These are phyloP conservation scores for Colletotrichum tamarilloi DNA, from an alignment of 2,329 filamentous ascomycete genomes.

Conservation along the genomic window DNA sequence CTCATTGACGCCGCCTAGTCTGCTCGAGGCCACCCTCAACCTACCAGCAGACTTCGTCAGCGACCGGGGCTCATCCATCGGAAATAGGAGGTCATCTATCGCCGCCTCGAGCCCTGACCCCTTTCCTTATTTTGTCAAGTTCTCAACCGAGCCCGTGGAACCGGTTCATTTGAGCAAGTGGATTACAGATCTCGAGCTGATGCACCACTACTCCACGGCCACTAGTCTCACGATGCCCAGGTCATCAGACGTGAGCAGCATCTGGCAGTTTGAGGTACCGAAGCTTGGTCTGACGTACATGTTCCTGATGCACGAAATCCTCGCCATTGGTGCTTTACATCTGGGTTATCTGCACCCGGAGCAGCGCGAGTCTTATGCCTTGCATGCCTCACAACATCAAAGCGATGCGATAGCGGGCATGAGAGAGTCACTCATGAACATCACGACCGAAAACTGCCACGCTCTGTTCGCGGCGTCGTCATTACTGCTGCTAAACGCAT, in stretches of 20 bases:
- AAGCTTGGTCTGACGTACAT: constrained; percentile 42
- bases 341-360: constrained; percentile 42
- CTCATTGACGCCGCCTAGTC: constrained; percentile 14
- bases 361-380: constrained; percentile 38
- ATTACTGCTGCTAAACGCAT: constrained; percentile 46
- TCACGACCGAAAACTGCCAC: constrained; percentile 45
- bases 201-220: constrained; percentile 48
- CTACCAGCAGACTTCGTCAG: constrained; percentile 18
- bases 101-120: constrained; percentile 27
- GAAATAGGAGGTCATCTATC: constrained; percentile 1
- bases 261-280: constrained; percentile 45
- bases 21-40: constrained; percentile 8
- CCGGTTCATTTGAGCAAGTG: constrained; percentile 39
- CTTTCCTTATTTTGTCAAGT: constrained; percentile 40
- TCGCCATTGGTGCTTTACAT: constrained; percentile 45
- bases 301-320: constrained; percentile 46
- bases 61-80: constrained; percentile 7
- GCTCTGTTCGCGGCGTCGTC: constrained; percentile 47
- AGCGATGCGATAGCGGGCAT: constrained; percentile 45
- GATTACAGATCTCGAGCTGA: constrained; percentile 49
- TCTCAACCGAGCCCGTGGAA: constrained; percentile 38
- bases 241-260: constrained; percentile 37
- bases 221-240: constrained; percentile 46
- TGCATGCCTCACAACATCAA: constrained; percentile 47
- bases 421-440: constrained; percentile 39